These are phyloP conservation scores for Petrea volubilis DNA, from an alignment of 257 asterid genomes.

Conservation along the genomic window DNA sequence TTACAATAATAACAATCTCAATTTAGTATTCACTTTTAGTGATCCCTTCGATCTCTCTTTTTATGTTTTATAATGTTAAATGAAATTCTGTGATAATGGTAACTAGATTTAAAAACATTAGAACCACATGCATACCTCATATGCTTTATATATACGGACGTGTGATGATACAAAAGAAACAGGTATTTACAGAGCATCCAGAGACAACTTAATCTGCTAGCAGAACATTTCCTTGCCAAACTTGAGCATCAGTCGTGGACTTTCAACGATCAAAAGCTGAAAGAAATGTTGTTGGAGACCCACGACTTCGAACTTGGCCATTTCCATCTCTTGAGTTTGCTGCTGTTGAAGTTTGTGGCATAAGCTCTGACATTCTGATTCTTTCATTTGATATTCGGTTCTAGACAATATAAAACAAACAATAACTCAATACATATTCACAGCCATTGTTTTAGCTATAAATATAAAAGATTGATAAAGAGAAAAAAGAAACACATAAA, in stretches of 20 bases:
- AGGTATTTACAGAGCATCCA: conserved; percentile 9
- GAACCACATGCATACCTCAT: too few relatives aligned
- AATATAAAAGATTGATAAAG: background rate
- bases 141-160: conserved; percentile 9
- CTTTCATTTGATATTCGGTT: conserved; percentile 70
- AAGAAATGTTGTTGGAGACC: conserved; percentile 42
- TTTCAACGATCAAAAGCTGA: conserved; percentile 70
- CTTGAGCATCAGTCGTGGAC: background rate
- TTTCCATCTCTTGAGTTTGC: conserved; percentile 43
- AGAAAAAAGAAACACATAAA: background rate
- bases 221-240: conserved; percentile 1
- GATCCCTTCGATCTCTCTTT: too few relatives aligned
- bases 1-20: too few relatives aligned
- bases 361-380: conserved; percentile 59
- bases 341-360: conserved; percentile 57
- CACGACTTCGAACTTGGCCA: conserved; percentile 28
- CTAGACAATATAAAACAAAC: conserved; percentile 39
- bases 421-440: conserved; percentile 2
- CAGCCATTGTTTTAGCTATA: background rate
- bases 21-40: too few relatives aligned
- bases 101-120: too few relatives aligned
- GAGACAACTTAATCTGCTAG: background rate
- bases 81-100: too few relatives aligned
- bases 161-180: background rate
- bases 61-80: too few relatives aligned